phyloP scores from a whole-genome alignment of 176 grass and related monocot genomes.

The Leersia perrieri region DNA sequence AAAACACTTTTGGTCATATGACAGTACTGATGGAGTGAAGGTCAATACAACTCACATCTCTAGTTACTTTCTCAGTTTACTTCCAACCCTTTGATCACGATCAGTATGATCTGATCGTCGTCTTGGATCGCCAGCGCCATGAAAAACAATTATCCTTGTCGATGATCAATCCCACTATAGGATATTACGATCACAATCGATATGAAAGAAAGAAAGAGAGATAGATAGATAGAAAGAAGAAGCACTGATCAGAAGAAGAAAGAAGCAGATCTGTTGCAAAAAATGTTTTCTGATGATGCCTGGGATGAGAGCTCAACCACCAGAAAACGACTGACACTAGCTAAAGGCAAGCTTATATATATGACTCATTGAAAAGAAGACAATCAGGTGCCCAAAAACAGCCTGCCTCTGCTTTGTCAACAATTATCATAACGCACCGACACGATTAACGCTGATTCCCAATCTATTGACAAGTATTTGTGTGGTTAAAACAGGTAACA shows the following conservation, averaged over 20 bases:
- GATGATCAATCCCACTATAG: neutral
- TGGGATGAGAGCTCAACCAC: conserved; percentile 28
- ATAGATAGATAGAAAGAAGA: neutral
- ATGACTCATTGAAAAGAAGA: neutral
- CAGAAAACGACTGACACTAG: conserved; percentile 27
- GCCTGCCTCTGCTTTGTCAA: neutral
- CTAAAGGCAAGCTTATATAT: conserved; percentile 20
- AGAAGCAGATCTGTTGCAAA: neutral
- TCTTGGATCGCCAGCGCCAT: conserved; percentile 37
- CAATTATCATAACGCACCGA: conserved; percentile 18
- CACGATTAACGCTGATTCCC: neutral
- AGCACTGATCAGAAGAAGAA: neutral
- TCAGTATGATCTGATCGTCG: conserved; percentile 22
- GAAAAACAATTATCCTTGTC: neutral
- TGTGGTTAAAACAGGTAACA: neutral
- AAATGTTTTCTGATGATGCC: neutral
- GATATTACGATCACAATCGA: conserved; percentile 18
- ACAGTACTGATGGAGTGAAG: conserved; percentile 50
- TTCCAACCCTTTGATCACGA: neutral
- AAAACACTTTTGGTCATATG: conserved; percentile 56
- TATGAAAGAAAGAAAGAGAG: neutral
- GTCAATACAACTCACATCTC: conserved; percentile 54
- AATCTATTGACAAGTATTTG: neutral
- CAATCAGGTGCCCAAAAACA: conserved; percentile 17
- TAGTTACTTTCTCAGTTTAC: conserved; percentile 33